These are phyloP conservation scores for Aspergillus latus DNA, from an alignment of 2,329 filamentous ascomycete genomes.

Conservation along the genomic window DNA sequence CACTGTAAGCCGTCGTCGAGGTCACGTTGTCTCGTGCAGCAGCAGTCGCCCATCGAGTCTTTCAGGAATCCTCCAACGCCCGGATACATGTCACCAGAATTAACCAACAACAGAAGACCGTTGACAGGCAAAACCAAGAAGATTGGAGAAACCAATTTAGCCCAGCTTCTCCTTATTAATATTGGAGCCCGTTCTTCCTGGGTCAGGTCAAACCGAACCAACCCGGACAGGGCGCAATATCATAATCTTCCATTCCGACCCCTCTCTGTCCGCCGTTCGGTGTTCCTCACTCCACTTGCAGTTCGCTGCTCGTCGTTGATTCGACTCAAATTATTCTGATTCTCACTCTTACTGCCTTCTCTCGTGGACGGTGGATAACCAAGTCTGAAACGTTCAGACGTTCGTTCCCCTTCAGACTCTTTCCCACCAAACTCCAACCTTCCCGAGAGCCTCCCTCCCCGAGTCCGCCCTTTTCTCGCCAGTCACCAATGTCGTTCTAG, in stretches of 20 bases:
- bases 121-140: not conserved
- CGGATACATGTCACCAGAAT: not conserved
- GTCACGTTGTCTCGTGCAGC: conserved; percentile 6
- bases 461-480: conserved; percentile 2
- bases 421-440: not conserved
- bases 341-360: not conserved
- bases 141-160: not conserved
- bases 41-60: not conserved
- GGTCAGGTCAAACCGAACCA: conserved; percentile 5
- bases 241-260: conserved; percentile 12
- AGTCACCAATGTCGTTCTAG: conserved; percentile 32
- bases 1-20: not conserved
- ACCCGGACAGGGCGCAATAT: conserved; percentile 7
- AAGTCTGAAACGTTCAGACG: not conserved
- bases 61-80: not conserved
- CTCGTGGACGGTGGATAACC: not conserved
- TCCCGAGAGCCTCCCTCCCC: conserved; percentile 3
- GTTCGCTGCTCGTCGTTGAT: not conserved
- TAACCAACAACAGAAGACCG: not conserved
- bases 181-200: not conserved
- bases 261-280: conserved; percentile 11
- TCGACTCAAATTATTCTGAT: not conserved
- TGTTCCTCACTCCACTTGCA: conserved; percentile 1
- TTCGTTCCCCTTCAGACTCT: conserved; percentile 4
- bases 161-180: not conserved